Evolutionary conservation across 805 yeast genomes (phyloP).

Genomic region (Wickerhamia fluorescens): DNA sequence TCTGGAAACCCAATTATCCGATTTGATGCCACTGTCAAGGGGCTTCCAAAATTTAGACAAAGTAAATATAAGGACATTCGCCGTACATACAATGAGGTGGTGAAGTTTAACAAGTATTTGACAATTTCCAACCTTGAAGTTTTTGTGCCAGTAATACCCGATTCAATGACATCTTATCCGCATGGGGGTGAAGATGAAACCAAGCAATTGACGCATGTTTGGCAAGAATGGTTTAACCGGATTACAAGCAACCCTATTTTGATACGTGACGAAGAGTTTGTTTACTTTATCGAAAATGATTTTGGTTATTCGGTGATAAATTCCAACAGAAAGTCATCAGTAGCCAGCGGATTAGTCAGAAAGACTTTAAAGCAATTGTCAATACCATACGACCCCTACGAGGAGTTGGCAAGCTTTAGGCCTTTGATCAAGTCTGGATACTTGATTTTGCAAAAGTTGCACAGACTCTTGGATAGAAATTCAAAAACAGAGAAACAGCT

Average conservation of each 20-base stretch:
- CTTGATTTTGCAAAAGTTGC: slow-evolving; percentile 48
- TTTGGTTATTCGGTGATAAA: slow-evolving; percentile 58
- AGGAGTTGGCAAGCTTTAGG: slow-evolving; percentile 75
- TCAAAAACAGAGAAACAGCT: slow-evolving; percentile 52
- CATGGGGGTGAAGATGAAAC: slow-evolving; percentile 78
- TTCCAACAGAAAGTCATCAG: slow-evolving; percentile 45
- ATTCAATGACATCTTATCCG: slow-evolving; percentile 69
- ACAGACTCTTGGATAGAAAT: slow-evolving; percentile 44
- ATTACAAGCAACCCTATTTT: slow-evolving; percentile 70
- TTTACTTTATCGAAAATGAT: slow-evolving; percentile 75
- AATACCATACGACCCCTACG: slow-evolving; percentile 84
- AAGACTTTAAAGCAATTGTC: slow-evolving; percentile 87
- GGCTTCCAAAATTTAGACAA: slow-evolving; percentile 72
- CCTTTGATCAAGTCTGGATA: slow-evolving; percentile 79
- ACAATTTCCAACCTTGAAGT: slow-evolving; percentile 83
- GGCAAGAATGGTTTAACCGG: slow-evolving; percentile 85
- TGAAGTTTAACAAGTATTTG: slow-evolving; percentile 68
- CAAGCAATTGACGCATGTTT: slow-evolving; percentile 43
- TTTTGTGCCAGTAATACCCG: slow-evolving; percentile 85
- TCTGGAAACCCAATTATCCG: slow-evolving; percentile 74
- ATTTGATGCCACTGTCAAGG: slow-evolving; percentile 47
- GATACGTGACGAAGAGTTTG: slow-evolving; percentile 80
- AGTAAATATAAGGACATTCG: slow-evolving; percentile 63
- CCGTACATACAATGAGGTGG: slow-evolving; percentile 73
- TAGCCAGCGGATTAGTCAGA: slow-evolving; percentile 81